Base-by-base conservation (phyloP, 176 grass and related monocot species). In the Urochloa ruziziensis region DNA sequence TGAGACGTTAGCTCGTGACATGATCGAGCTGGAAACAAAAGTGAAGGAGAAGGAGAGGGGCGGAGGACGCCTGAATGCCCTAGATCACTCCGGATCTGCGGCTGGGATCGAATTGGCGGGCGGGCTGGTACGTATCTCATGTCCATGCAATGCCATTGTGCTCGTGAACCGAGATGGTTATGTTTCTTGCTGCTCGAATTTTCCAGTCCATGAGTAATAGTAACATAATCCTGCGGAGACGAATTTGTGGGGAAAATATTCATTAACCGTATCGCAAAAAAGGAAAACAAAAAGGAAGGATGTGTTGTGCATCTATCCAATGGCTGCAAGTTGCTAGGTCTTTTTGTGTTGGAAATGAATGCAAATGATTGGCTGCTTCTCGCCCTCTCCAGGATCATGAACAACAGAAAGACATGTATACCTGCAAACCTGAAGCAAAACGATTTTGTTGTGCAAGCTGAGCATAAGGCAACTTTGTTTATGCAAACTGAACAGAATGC, bases 1-100 rank as follows among this genome's bases (percentile, higher is more conserved):
- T 24, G 65, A 74, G 37, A 48, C 17, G 61, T 72, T 80, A 56
- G 85, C 83, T 69, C 86, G 92, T 91, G 94, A 97, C 64, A 84
- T 12, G 72, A 37, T 46, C 66, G 67, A 80, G 70, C 80, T 77
- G 77, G 44, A 82, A 78, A 67, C 19, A 54, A 49, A 21, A 36
- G 49, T 33, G 5, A 27, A 58, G 19, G 70, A 5, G 28, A 53
- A 17, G 21, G 5, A 9, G 67, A 56, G 17, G 6, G 21, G 3
- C 19, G 35, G 0, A 73, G 58, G 28, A 27, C 23, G 81, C 80
- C 16, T 77, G 92, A 90, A 92, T 74, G 29, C 43, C 6, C 80
- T 83, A 83, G 85, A 94, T 70, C 65, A 83, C 82, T 83, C 80
- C 2, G 23, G 34, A 64, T 79, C 47, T 44, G 82, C 53, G 86